phyloP scores from a whole-genome alignment of 106 monocot species.

The Allium fistulosum region DNA sequence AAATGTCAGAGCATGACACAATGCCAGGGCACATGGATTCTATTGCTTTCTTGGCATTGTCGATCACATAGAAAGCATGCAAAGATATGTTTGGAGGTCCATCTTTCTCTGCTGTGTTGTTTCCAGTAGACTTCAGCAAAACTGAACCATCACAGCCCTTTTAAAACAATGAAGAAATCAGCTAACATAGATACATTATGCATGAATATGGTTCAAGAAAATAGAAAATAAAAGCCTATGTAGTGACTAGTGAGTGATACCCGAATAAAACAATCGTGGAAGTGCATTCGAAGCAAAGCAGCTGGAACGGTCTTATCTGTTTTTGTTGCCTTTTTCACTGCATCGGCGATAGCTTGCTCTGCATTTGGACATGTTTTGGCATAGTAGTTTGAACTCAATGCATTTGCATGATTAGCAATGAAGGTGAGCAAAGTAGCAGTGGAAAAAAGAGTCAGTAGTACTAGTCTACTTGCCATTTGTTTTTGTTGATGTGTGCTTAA shows the following conservation, averaged over 20 bases:
- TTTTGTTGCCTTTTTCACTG: slow-evolving; percentile 37
- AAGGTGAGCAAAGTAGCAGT: no score
- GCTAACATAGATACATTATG: no score
- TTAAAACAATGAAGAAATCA: no score
- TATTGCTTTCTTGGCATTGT: slow-evolving; percentile 70
- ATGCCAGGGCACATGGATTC: slow-evolving; percentile 72
- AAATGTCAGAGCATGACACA: slow-evolving; percentile 80
- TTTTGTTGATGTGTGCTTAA: no score
- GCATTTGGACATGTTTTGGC: slow-evolving; percentile 35
- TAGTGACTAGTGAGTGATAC: slow-evolving; percentile 4
- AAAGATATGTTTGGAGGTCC: slow-evolving; percentile 72
- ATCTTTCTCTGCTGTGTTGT: slow-evolving; percentile 75
- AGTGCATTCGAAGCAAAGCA: slow-evolving; percentile 62
- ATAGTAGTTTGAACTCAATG: slow-evolving; percentile 47
- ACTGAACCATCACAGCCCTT: slow-evolving; percentile 93
- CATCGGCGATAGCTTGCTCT: slow-evolving; percentile 23
- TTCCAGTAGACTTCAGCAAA: slow-evolving; percentile 49
- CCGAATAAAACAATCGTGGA: slow-evolving; percentile 69
- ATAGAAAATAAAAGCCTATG: slow-evolving; percentile 1
- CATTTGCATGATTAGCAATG: not conserved
- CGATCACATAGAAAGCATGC: slow-evolving; percentile 83
- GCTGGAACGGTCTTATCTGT: slow-evolving; percentile 41
- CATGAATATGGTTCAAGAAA: no score
- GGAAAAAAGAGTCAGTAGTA: no score
- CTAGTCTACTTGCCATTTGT: no score